Evolutionary conservation across 495 filamentous ascomycete genomes (phyloP).

Genomic region (Penicillium silybi): DNA sequence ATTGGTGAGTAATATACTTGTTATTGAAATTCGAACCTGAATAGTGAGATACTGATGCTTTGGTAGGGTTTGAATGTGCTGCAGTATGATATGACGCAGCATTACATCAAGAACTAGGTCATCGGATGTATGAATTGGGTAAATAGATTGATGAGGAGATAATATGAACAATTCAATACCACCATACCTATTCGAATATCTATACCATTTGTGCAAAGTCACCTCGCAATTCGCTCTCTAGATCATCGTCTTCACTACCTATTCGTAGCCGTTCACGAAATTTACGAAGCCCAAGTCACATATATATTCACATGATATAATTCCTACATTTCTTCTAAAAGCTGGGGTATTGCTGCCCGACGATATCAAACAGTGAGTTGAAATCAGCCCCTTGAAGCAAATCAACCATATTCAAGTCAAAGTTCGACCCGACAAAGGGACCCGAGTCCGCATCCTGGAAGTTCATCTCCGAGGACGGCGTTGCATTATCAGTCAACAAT

Average conservation of each 20-base stretch:
- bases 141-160: not conserved
- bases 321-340: slow-evolving; percentile 13
- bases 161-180: not conserved
- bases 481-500: not conserved
- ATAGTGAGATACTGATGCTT: not conserved
- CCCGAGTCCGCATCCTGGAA: slow-evolving; percentile 10
- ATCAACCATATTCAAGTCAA: slow-evolving; percentile 40
- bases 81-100: slow-evolving; percentile 30
- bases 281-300: not conserved
- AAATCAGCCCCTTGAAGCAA: slow-evolving; percentile 35
- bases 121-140: not conserved
- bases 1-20: slow-evolving; percentile 13
- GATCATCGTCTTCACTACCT: too few species aligned
- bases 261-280: too few species aligned
- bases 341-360: slow-evolving; percentile 36
- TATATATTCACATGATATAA: not conserved
- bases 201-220: too few species aligned
- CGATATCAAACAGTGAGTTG: slow-evolving; percentile 36
- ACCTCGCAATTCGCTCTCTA: too few species aligned
- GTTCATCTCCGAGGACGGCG: slow-evolving; percentile 3
- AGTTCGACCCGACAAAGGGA: slow-evolving; percentile 19
- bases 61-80: slow-evolving; percentile 25
- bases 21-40: not conserved
- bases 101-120: slow-evolving; percentile 11
- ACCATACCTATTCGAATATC: not conserved